Percentiles rank a stretch among this genome's conserved stretches.
Evolutionary conservation across 2,329 filamentous ascomycete species (phyloP).

Genomic region (Colletotrichum sp.): DNA sequence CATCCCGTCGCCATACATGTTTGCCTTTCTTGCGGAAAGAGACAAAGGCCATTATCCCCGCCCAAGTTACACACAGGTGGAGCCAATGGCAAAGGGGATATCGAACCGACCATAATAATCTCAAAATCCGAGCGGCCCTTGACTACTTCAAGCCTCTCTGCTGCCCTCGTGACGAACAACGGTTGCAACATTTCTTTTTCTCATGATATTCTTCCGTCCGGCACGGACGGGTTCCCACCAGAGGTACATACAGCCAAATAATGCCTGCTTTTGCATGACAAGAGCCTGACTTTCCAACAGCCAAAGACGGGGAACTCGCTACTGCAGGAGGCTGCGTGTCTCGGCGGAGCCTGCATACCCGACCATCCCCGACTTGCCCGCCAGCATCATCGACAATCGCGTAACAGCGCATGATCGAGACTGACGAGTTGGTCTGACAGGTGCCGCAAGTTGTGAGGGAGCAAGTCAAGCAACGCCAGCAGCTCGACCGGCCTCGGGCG

Average conservation of each 20-base stretch:
- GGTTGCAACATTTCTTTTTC: not conserved
- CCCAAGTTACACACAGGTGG: not conserved
- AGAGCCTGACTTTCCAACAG: not conserved
- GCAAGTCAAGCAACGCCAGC: not conserved
- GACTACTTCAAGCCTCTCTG: not conserved
- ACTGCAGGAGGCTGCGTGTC: slow-evolving; percentile 14
- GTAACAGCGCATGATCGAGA: not conserved
- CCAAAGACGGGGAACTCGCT: not conserved
- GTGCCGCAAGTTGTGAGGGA: not conserved
- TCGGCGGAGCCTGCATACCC: slow-evolving; percentile 13
- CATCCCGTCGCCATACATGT: not conserved
- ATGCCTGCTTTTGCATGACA: not conserved
- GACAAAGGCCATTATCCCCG: not conserved
- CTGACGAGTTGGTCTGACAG: not conserved
- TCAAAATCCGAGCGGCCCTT: not conserved
- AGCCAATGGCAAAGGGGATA: not conserved
- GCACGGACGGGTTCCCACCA: not conserved
- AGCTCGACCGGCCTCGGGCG: not conserved
- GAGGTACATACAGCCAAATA: not conserved
- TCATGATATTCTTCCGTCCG: not conserved
- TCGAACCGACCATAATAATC: not conserved
- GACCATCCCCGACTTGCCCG: slow-evolving; percentile 3
- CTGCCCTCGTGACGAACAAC: not conserved
- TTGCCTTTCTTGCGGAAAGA: not conserved
- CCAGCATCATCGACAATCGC: not conserved